Percentiles rank a stretch among this genome's conserved stretches.
These are phyloP conservation scores for Tricholoma saponaceum DNA, from an alignment of 768 basidiomycete species.

Conservation along the genomic window DNA sequence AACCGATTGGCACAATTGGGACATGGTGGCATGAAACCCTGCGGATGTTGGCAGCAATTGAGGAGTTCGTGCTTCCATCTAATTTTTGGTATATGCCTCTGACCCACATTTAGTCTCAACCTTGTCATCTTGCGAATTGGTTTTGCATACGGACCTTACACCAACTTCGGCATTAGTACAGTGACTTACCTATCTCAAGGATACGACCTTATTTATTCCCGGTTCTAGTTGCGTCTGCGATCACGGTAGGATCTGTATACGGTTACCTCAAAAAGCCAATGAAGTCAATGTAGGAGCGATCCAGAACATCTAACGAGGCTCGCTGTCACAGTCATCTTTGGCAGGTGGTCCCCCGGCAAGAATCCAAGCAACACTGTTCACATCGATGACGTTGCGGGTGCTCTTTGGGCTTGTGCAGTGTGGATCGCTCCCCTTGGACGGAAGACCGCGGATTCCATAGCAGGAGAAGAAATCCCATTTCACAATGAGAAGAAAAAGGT, in stretches of 20 bases:
- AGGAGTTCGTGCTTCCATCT: slow-evolving; percentile 44
- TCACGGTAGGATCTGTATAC: slow-evolving; percentile 77
- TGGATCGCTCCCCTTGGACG: slow-evolving; percentile 72
- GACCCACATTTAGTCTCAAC: slow-evolving; percentile 52
- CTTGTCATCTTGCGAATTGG: slow-evolving; percentile 75
- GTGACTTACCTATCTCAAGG: slow-evolving; percentile 1
- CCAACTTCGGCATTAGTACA: slow-evolving; percentile 65
- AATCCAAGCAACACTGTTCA: slow-evolving; percentile 75
- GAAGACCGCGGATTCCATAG: slow-evolving; percentile 54
- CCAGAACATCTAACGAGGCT: background rate
- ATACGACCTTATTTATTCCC: slow-evolving; percentile 10
- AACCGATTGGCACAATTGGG: slow-evolving; percentile 66
- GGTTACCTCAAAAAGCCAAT: slow-evolving; percentile 80
- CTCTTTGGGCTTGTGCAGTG: slow-evolving; percentile 67
- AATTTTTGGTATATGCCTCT: background rate
- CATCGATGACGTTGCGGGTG: slow-evolving; percentile 74
- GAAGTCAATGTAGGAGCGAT: slow-evolving; percentile 65
- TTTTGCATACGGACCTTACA: slow-evolving; percentile 79
- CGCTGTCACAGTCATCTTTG: slow-evolving; percentile 4
- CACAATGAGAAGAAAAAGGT: slow-evolving; percentile 71
- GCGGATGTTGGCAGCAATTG: slow-evolving; percentile 68
- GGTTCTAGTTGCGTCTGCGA: slow-evolving; percentile 56
- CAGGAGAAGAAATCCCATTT: slow-evolving; percentile 64
- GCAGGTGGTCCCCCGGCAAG: slow-evolving; percentile 78
- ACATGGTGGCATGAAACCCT: slow-evolving; percentile 90